A percentile compares a stretch with the other conserved stretches of the same genome.
Evolutionary conservation across 768 basidiomycete genomes (phyloP).

Genomic region (Boletus sp.): DNA sequence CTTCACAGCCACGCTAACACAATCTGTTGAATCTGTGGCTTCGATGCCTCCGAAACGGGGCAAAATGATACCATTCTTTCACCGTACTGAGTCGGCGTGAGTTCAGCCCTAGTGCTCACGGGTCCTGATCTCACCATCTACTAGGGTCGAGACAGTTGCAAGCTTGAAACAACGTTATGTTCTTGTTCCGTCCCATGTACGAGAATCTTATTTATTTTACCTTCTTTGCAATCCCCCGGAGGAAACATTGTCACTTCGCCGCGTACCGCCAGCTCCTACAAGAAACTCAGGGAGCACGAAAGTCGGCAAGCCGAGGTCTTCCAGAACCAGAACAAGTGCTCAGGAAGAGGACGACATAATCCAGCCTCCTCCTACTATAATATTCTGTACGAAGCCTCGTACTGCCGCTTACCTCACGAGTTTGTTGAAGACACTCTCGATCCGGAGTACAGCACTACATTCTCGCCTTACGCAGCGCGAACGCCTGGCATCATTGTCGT

Average conservation of each 20-base stretch:
- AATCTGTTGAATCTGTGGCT: conserved; percentile 78
- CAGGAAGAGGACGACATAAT: conserved; percentile 50
- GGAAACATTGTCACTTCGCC: conserved; percentile 65
- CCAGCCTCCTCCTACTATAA: conserved; percentile 93
- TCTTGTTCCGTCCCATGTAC: conserved; percentile 91
- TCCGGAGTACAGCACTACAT: conserved; percentile 88
- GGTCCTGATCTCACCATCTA: neutral
- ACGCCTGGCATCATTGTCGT: conserved; percentile 75
- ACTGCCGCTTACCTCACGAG: conserved; percentile 88
- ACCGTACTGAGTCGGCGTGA: conserved; percentile 73
- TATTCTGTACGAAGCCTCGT: conserved; percentile 83
- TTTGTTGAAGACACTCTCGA: conserved; percentile 72
- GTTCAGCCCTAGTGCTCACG: conserved; percentile 25
- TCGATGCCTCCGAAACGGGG: conserved; percentile 72
- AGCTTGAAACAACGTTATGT: conserved; percentile 87
- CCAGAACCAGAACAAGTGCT: conserved; percentile 33
- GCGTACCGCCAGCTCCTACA: conserved; percentile 53
- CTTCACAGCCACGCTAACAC: conserved; percentile 93
- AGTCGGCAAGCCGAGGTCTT: conserved; percentile 31
- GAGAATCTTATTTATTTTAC: conserved; percentile 89
- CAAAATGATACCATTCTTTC: conserved; percentile 84
- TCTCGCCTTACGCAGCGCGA: conserved; percentile 93
- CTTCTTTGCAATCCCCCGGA: conserved; percentile 88
- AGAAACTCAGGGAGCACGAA: conserved; percentile 24
- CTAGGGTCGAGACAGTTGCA: conserved; percentile 84